Conservation (phyloP, 2,329 filamentous ascomycete species). For the Albifimbria verrucaria region DNA sequence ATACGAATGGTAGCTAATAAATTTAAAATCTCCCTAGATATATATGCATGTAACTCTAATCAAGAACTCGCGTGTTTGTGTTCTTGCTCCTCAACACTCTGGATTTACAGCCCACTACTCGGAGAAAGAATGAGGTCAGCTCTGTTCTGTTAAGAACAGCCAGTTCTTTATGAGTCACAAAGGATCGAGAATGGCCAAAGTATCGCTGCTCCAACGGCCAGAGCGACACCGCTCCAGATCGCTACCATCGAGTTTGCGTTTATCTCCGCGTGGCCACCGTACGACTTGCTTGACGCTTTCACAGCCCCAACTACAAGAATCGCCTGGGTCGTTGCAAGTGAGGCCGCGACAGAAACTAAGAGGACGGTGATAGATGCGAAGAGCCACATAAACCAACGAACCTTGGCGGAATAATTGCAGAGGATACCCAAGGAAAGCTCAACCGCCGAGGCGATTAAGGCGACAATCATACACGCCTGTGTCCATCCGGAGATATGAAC, state of each 20-base stretch:
- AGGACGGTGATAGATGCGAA: neutral
- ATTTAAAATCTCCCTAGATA: no score
- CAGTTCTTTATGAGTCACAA: conserved; percentile 47
- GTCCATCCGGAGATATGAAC: neutral
- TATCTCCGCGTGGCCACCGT: conserved; percentile 65
- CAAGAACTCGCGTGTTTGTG: no score
- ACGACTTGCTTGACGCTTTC: conserved; percentile 58
- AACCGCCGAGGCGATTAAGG: neutral
- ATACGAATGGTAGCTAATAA: no score
- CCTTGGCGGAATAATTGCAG: neutral
- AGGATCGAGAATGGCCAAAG: conserved; percentile 93
- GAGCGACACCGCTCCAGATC: conserved; percentile 77
- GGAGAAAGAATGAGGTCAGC: neutral
- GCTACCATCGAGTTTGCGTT: conserved; percentile 67
- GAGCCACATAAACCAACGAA: neutral
- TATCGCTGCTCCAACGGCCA: conserved; percentile 69
- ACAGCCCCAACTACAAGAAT: conserved; percentile 12
- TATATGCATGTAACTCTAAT: no score
- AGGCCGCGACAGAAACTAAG: neutral
- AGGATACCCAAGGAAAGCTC: neutral
- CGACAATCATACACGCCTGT: neutral
- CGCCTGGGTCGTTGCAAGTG: neutral
- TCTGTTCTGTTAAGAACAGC: neutral
- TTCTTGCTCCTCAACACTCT: no score
- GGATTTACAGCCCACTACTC: no score